These are phyloP conservation scores for Aspergillus awamori DNA, from an alignment of 2,329 filamentous ascomycete species.

Conservation along the genomic window DNA sequence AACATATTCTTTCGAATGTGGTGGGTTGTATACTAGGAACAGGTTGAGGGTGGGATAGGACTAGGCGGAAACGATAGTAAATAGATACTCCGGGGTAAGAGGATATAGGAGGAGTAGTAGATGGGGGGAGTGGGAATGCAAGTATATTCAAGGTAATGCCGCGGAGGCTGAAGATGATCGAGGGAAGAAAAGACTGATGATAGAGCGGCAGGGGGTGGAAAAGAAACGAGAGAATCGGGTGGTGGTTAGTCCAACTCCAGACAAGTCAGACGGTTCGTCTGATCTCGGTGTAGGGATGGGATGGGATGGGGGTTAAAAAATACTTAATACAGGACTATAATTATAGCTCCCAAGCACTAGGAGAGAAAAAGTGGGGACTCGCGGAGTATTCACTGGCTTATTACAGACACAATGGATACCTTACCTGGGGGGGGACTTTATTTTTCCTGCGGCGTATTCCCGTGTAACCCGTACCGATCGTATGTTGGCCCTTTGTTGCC, in stretches of 20 bases:
- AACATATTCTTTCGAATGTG: constrained; percentile 24
- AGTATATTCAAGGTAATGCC: constrained; percentile 7
- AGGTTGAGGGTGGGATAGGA: not conserved
- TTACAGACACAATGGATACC: constrained; percentile 4
- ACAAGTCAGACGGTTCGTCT: constrained; percentile 19
- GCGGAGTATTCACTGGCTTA: constrained; percentile 7
- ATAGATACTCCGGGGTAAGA: not conserved
- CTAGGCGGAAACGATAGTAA: not conserved
- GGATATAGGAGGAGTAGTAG: not conserved
- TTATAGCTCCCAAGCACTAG: constrained; percentile 16
- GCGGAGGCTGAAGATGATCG: constrained; percentile 1
- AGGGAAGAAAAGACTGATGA: constrained; percentile 1
- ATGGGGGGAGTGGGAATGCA: not conserved
- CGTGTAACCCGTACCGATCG: not conserved
- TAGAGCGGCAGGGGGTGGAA: not conserved
- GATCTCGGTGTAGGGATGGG: constrained; percentile 16
- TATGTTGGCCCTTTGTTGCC: not conserved
- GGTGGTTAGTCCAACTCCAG: constrained; percentile 12
- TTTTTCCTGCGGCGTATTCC: not conserved
- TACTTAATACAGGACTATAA: constrained; percentile 13
- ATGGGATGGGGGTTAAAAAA: constrained; percentile 14
- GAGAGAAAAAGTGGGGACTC: constrained; percentile 11
- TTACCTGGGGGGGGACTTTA: not conserved
- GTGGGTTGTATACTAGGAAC: not conserved
- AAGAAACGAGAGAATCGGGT: constrained; percentile 7